Base-by-base conservation (phyloP, 768 basidiomycete species). In the Tylopilus rubrobrunneus region DNA sequence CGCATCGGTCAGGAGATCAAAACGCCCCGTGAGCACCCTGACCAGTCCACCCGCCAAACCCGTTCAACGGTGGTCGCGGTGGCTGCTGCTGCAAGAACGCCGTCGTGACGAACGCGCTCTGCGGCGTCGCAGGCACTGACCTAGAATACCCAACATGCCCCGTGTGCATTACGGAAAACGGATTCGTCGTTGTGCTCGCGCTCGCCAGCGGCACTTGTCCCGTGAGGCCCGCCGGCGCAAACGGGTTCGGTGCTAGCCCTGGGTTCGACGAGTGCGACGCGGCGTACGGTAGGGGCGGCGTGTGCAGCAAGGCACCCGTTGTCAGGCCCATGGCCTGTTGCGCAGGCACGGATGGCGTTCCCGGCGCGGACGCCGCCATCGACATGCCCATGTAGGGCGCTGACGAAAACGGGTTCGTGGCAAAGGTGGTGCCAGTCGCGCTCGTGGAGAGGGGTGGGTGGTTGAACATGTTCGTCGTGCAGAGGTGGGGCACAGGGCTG, bases 121-220 rank as follows among this genome's bases (percentile, higher is more conserved):
- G 74, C 12, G 74, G 67, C 7, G 68, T 66, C 55, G 56, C 62
- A 25, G 37, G 15, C 17, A 56, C 52, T 45, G 34, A 12, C 12
- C 34, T 5, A 8, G 61, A 47, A 27, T 63, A 64, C 12, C 57
- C 64, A 1, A 25, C 14, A 27, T 56, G 65, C 7, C 51, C 53
- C 44, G 49, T 49, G 14, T 58, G 60, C 48, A 59, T 49, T 39
- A 48, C 48, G 8, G 64, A 45, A 39, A 64, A 67, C 6, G 64
- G 60, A 36, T 62, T 65, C 37, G 27, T 50, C 17, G 41, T 15
- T 10, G 21, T 21, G 5, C 37, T 3, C n/a, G 40, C 53, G 4
- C 27, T 29, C 14, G 48, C 19, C 3, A 61, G 51, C 56, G 73
- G 65, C 60, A 67, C 52, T 62, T 72, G 70, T 0, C 42, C 49